phyloP scores from a whole-genome alignment of 768 basidiomycete genomes.

The Lactifluus piperatus region DNA sequence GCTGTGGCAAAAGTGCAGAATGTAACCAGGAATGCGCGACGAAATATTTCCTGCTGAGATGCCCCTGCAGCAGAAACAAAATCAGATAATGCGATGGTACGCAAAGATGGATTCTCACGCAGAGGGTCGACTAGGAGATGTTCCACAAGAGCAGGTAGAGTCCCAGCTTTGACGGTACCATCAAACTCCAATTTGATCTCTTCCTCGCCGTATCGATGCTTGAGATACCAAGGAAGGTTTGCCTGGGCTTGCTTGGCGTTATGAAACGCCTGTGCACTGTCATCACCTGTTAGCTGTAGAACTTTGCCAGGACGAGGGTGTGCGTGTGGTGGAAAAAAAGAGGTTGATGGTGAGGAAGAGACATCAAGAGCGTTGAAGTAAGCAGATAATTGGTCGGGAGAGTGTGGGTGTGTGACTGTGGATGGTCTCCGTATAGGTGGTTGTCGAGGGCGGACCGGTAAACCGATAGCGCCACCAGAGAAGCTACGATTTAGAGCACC shows the following conservation, averaged over 20 bases:
- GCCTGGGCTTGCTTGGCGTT: constrained; percentile 31
- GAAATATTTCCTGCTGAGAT: constrained; percentile 31
- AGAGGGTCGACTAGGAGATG: constrained; percentile 52
- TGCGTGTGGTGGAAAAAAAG: background rate
- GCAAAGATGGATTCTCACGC: constrained; percentile 36
- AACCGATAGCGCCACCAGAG: constrained; percentile 3
- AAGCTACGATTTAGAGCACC: constrained; percentile 1
- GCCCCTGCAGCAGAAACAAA: constrained; percentile 10
- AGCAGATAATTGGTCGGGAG: background rate
- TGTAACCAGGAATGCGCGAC: constrained; percentile 70
- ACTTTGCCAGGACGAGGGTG: constrained; percentile 29
- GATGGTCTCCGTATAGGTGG: constrained; percentile 14
- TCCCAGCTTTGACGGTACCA: constrained; percentile 59
- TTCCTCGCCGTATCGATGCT: constrained; percentile 42
- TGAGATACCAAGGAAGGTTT: constrained; percentile 50
- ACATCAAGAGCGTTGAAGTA: background rate
- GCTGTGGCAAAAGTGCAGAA: constrained; percentile 74
- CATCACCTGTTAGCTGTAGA: constrained; percentile 33
- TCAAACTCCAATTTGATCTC: constrained; percentile 59
- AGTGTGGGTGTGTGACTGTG: constrained; percentile 6
- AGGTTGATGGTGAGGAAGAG: background rate
- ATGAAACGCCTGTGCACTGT: constrained; percentile 35
- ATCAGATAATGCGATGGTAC: background rate
- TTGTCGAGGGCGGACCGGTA: background rate
- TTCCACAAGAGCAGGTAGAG: constrained; percentile 64